These are phyloP conservation scores for Tetragonia tetragonoides DNA, from an alignment of 148 eudicot species.

Conservation along the genomic window DNA sequence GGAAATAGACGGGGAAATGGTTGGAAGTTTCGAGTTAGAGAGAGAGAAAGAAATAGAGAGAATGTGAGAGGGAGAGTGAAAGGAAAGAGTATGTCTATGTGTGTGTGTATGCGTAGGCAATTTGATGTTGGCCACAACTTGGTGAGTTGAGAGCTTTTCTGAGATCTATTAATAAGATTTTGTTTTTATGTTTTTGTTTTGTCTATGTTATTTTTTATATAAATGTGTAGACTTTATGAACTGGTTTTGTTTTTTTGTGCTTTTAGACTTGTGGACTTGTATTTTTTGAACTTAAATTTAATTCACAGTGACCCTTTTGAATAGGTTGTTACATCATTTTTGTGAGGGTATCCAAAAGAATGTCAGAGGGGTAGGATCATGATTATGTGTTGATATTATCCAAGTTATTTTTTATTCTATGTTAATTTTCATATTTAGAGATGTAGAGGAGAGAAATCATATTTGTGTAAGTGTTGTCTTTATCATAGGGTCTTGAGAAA, in stretches of 20 bases:
- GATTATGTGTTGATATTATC: not conserved
- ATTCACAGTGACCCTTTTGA: conserved; percentile 23
- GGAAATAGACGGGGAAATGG: not conserved
- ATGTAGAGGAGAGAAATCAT: not conserved
- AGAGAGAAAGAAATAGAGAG: not conserved
- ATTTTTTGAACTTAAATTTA: conserved; percentile 32
- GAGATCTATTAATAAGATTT: conserved; percentile 27
- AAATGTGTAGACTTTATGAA: conserved; percentile 3
- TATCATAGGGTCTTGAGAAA: no score
- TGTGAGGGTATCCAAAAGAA: conserved; percentile 18
- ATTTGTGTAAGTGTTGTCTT: no score
- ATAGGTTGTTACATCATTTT: not conserved
- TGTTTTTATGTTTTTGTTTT: conserved; percentile 29
- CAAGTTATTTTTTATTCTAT: not conserved
- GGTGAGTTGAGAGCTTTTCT: conserved; percentile 9
- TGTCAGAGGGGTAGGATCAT: conserved; percentile 11
- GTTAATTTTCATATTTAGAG: not conserved
- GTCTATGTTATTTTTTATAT: conserved; percentile 14
- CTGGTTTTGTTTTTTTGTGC: conserved; percentile 27
- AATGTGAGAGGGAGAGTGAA: conserved; percentile 10
- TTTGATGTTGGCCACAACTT: conserved; percentile 35
- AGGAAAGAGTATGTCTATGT: conserved; percentile 16
- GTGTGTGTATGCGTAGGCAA: conserved; percentile 5
- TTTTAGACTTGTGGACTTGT: conserved; percentile 47
- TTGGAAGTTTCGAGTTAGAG: not conserved